Conservation (phyloP, 495 filamentous ascomycete genomes). For the Penicillium cataractarum region DNA sequence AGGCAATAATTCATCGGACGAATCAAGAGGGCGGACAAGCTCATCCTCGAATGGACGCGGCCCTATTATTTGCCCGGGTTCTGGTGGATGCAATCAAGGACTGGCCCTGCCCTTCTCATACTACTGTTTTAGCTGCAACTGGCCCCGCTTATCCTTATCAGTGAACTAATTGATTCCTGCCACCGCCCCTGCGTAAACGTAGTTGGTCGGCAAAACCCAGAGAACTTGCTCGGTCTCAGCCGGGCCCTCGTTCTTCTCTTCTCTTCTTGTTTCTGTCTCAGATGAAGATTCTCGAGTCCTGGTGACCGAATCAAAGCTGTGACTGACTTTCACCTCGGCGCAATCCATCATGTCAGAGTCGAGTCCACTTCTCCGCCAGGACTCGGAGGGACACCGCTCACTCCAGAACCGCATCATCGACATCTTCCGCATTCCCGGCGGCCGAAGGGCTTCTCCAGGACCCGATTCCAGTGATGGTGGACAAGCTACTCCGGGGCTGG, state of each 20-base stretch:
- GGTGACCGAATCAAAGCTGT: neutral
- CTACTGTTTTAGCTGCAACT: constrained; percentile 1
- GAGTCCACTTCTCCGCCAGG: constrained; percentile 24
- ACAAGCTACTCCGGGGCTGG: constrained; percentile 17
- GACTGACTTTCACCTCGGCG: neutral
- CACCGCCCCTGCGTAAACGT: constrained; percentile 31
- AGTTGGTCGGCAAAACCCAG: constrained; percentile 11
- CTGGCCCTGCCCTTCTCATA: neutral
- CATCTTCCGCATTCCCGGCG: constrained; percentile 33
- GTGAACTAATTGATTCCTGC: constrained; percentile 4
- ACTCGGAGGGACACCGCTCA: constrained; percentile 34
- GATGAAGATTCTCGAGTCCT: constrained; percentile 4
- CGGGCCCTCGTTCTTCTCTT: neutral
- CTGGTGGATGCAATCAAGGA: neutral
- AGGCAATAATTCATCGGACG: neutral
- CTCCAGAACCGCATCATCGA: constrained; percentile 43
- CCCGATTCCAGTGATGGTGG: constrained; percentile 10
- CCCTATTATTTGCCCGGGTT: neutral
- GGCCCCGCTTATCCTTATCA: constrained; percentile 17
- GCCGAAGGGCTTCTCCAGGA: constrained; percentile 10
- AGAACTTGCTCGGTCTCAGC: constrained; percentile 3
- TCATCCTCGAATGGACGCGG: neutral
- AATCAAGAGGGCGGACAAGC: constrained; percentile 6
- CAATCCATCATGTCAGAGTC: constrained; percentile 34
- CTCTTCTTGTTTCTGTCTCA: constrained; percentile 3